Percentiles rank a stretch among this genome's conserved stretches.
phyloP scores from a whole-genome alignment of 1,284 basidiomycete species.

The Tremellales sp. region DNA sequence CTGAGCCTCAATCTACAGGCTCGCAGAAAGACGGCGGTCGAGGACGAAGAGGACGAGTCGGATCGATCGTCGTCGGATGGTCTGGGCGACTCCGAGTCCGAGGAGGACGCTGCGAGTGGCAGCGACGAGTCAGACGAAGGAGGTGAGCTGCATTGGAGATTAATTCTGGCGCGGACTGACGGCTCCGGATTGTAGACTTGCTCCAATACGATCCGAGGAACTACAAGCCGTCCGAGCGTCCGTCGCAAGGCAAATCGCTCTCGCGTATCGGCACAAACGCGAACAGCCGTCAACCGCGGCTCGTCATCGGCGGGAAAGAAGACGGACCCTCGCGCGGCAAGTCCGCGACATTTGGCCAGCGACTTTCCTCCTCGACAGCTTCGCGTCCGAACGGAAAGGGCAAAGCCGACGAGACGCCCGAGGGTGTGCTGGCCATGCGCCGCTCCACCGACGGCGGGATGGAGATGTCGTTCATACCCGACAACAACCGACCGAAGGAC shows the following conservation, averaged over 20 bases:
- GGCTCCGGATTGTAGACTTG: conserved; percentile 41
- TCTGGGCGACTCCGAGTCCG: conserved; percentile 48
- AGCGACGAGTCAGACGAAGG: conserved; percentile 53
- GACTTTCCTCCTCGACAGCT: conserved; percentile 28
- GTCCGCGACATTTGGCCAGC: conserved; percentile 46
- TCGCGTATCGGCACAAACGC: conserved; percentile 13
- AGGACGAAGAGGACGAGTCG: conserved; percentile 84
- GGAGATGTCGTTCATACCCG: conserved; percentile 54
- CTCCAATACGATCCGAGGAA: conserved; percentile 51
- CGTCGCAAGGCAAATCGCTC: conserved; percentile 12
- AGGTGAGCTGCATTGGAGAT: conserved; percentile 51
- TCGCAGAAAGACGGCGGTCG: conserved; percentile 69
- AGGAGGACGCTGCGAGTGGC: conserved; percentile 28
- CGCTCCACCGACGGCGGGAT: conserved; percentile 49
- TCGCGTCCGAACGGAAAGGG: conserved; percentile 12
- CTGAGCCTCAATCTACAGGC: conserved; percentile 24
- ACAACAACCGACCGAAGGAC: conserved; percentile 41
- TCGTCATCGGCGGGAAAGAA: conserved; percentile 32
- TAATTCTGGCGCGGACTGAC: conserved; percentile 10
- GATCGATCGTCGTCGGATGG: conserved; percentile 72
- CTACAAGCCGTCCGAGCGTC: conserved; percentile 42
- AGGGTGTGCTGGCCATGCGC: conserved; percentile 42
- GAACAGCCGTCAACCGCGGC: conserved; percentile 29
- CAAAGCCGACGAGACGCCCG: conserved; percentile 16
- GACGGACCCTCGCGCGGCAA: conserved; percentile 12